A percentile compares a stretch with the other conserved stretches of the same genome.
Evolutionary conservation across 345 rosid species (phyloP).

Genomic region (Arabidopsis suecica): DNA sequence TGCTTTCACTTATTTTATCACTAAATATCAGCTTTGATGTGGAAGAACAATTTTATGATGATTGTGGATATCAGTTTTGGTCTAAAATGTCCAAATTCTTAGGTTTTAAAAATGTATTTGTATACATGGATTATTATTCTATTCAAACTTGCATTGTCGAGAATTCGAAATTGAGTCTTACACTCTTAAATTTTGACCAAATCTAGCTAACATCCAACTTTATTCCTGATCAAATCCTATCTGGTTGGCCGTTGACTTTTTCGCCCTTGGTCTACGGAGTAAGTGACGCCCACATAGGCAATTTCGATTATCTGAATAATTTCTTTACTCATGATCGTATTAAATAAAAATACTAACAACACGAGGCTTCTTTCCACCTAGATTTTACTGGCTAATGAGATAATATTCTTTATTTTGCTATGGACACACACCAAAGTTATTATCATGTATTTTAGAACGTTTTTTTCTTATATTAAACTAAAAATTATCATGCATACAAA

Average conservation of each 20-base stretch:
- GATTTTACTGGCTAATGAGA: background rate
- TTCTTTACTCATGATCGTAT: background rate
- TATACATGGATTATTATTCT: background rate
- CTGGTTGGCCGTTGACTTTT: constrained; percentile 25
- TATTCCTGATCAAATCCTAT: constrained; percentile 13
- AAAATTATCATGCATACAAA: background rate
- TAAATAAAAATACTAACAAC: background rate
- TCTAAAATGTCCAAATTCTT: background rate
- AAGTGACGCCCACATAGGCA: constrained; percentile 1
- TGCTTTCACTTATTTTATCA: background rate
- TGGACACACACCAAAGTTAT: background rate
- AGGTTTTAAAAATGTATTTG: background rate
- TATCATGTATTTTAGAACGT: background rate
- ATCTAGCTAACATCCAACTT: background rate
- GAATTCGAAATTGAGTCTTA: constrained; percentile 30
- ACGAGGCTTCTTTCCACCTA: background rate
- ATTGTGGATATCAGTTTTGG: background rate
- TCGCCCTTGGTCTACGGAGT: constrained; percentile 11
- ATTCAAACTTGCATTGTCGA: constrained; percentile 2
- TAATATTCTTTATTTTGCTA: background rate
- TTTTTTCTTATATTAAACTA: background rate
- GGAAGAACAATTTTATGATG: background rate
- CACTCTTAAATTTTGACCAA: constrained; percentile 29
- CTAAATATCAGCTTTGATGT: background rate
- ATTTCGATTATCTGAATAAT: constrained; percentile 9